Evolutionary conservation across 1,139 yeast genomes (phyloP).

Genomic region (Scheffersomyces segobiensis): DNA sequence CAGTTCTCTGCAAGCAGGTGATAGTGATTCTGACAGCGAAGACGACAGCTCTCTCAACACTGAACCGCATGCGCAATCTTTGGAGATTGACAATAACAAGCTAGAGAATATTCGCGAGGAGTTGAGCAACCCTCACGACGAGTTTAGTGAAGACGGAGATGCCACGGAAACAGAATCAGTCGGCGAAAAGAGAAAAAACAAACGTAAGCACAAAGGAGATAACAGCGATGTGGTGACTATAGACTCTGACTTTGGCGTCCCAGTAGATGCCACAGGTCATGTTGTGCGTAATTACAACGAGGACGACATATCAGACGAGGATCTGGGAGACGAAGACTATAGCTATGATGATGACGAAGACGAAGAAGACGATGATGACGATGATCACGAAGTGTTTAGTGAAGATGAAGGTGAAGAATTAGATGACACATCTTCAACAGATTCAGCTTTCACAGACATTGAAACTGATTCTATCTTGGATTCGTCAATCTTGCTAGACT

Average conservation of each 20-base stretch:
- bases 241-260: constrained; percentile 37
- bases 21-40: constrained; percentile 19
- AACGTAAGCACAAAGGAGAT: constrained; percentile 4
- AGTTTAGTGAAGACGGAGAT: constrained; percentile 15
- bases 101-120: constrained; percentile 23
- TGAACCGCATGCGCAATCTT: constrained; percentile 5
- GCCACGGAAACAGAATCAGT: constrained; percentile 12
- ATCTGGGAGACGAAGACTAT: not conserved
- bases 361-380: constrained; percentile 8
- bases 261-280: constrained; percentile 19
- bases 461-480: constrained; percentile 42
- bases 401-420: constrained; percentile 14
- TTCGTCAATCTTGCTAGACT: constrained; percentile 30
- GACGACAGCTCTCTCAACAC: constrained; percentile 20
- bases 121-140: constrained; percentile 4
- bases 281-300: constrained; percentile 14
- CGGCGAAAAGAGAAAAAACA: constrained; percentile 3
- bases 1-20: constrained; percentile 19
- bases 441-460: constrained; percentile 48
- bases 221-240: constrained; percentile 24
- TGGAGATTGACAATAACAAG: constrained; percentile 7
- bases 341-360: constrained; percentile 1
- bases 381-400: constrained; percentile 2
- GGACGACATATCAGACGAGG: not conserved
- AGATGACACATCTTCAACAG: constrained; percentile 32